Conservation (phyloP, 306 rosid genomes). For the Leucaena leucocephala region DNA sequence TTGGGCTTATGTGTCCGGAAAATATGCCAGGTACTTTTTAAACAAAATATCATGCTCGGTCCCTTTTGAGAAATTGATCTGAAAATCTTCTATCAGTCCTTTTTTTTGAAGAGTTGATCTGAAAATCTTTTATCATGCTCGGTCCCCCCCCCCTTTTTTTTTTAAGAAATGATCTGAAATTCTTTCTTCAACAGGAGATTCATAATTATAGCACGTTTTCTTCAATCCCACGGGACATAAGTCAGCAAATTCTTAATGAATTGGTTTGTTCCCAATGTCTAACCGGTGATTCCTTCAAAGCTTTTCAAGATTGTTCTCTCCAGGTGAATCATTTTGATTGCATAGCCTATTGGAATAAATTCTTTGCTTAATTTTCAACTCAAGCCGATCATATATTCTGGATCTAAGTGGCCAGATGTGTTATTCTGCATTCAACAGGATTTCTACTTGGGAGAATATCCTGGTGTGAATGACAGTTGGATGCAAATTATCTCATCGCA, state of each 20-base stretch:
- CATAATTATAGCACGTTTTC: slow-evolving; percentile 46
- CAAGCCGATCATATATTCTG: neutral
- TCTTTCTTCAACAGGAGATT: slow-evolving; percentile 52
- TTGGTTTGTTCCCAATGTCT: slow-evolving; percentile 53
- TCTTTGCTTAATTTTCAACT: neutral
- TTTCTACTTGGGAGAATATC: slow-evolving; percentile 62
- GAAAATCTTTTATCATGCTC: slow-evolving; percentile 11
- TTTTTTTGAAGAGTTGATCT: neutral
- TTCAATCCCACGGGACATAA: slow-evolving; percentile 65
- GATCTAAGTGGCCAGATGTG: slow-evolving; percentile 3
- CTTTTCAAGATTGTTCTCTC: slow-evolving; percentile 68
- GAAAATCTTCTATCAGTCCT: neutral
- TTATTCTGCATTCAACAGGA: slow-evolving; percentile 49
- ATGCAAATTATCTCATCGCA: slow-evolving; percentile 69
- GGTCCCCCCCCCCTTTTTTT: neutral
- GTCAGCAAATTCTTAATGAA: slow-evolving; percentile 67
- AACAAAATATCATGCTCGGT: neutral
- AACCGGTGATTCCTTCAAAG: slow-evolving; percentile 43
- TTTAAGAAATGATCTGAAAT: slow-evolving; percentile 13
- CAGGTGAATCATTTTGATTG: slow-evolving; percentile 42
- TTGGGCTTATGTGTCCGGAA: slow-evolving; percentile 58
- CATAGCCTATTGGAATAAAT: neutral
- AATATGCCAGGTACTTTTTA: slow-evolving; percentile 49
- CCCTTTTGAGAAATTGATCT: neutral
- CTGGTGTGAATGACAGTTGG: slow-evolving; percentile 66